phyloP scores from a whole-genome alignment of 2,329 filamentous ascomycete genomes.

The Apiospora pterosperma region DNA sequence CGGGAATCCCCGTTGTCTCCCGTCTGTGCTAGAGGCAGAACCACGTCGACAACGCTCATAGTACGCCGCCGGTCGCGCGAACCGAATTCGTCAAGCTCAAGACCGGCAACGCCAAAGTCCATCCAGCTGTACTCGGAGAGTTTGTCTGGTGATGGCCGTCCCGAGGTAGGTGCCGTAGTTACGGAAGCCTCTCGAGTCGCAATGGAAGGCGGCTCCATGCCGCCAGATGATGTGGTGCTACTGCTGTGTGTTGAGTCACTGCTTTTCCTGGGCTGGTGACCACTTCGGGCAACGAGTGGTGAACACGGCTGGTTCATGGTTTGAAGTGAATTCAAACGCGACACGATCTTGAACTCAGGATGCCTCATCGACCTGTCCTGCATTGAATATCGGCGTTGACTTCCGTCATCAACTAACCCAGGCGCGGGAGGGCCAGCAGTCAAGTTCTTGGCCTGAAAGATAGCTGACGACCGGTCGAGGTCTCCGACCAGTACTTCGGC shows the following conservation, averaged over 20 bases:
- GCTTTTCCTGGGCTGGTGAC: constrained; percentile 16
- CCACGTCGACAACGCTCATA: constrained; percentile 18
- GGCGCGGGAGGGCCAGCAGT: constrained; percentile 46
- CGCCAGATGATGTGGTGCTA: constrained; percentile 33
- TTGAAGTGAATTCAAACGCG: constrained; percentile 21
- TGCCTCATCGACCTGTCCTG: constrained; percentile 17
- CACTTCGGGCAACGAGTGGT: constrained; percentile 18
- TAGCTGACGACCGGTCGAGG: constrained; percentile 43
- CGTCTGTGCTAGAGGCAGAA: constrained; percentile 1
- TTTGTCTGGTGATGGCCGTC: constrained; percentile 18
- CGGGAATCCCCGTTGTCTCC: constrained; percentile 14
- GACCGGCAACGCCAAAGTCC: constrained; percentile 12
- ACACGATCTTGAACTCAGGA: constrained; percentile 10
- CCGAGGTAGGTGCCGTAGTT: constrained; percentile 36
- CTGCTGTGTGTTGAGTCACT: constrained; percentile 25
- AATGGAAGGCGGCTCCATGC: constrained; percentile 28
- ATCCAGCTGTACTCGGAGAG: constrained; percentile 26
- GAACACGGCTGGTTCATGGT: constrained; percentile 20
- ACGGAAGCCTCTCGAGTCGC: constrained; percentile 34
- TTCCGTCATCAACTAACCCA: constrained; percentile 28
- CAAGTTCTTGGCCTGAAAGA: constrained; percentile 50
- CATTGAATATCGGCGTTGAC: constrained; percentile 20
- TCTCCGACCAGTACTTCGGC: constrained; percentile 55
- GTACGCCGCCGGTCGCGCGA: constrained; percentile 20
- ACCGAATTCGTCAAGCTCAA: constrained; percentile 18